Evolutionary conservation across 768 basidiomycete species (phyloP).

Genomic region (Lyophyllum shimeji): DNA sequence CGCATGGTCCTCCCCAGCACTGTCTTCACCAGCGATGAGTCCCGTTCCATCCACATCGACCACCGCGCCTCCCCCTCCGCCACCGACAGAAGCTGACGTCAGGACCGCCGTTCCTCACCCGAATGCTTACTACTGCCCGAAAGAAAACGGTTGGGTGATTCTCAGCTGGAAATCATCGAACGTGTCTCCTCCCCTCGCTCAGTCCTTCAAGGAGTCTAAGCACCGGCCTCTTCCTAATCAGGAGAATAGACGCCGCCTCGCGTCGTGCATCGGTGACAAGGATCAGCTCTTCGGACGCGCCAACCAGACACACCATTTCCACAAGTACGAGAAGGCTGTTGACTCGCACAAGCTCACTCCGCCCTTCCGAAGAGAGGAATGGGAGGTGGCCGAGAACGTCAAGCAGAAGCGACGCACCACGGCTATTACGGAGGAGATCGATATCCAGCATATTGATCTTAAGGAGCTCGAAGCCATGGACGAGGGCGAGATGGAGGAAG

Average conservation of each 20-base stretch:
- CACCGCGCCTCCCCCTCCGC: conserved; percentile 20
- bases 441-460: conserved; percentile 40
- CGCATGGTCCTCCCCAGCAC: conserved; percentile 4
- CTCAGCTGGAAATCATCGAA: conserved; percentile 67
- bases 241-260: conserved; percentile 42
- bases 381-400: conserved; percentile 50
- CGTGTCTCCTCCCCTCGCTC: conserved; percentile 59
- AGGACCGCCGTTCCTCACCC: conserved; percentile 77
- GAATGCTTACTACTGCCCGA: conserved; percentile 79
- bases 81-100: conserved; percentile 63
- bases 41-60: conserved; percentile 7
- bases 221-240: conserved; percentile 56
- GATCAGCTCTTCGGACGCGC: conserved; percentile 42
- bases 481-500: conserved; percentile 33
- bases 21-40: background rate
- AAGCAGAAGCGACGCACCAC: conserved; percentile 53
- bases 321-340: conserved; percentile 68
- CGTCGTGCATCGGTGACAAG: conserved; percentile 51
- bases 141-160: conserved; percentile 83
- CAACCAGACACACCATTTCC: conserved; percentile 82
- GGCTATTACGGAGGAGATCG: conserved; percentile 36
- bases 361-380: conserved; percentile 56
- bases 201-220: conserved; percentile 44
- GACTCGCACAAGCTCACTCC: conserved; percentile 68
- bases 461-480: conserved; percentile 31